Conservation (phyloP, 345 rosid genomes). For the Eucalyptus cladocalyx region DNA sequence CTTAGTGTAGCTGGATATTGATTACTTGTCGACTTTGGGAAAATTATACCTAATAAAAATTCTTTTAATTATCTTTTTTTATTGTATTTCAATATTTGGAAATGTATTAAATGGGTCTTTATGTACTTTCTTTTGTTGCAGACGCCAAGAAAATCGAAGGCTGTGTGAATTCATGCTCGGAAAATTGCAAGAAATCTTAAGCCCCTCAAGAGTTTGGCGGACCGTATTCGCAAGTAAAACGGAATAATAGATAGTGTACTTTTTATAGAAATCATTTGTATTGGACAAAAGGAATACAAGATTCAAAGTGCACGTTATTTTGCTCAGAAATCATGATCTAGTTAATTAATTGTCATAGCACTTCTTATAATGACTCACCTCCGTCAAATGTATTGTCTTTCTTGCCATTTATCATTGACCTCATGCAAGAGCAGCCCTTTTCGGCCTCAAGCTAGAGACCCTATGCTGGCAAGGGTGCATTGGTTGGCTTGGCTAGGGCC, state of each 20-base stretch:
- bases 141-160: not conserved
- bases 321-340: not conserved
- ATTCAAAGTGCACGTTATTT: not conserved
- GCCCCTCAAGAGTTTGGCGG: not conserved
- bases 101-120: not conserved
- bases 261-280: not conserved
- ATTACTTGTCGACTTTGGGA: not conserved
- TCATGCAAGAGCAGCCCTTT: too few relatives aligned
- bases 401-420: not conserved
- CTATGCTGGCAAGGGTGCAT: too few relatives aligned
- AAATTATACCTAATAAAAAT: not conserved
- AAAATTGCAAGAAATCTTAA: not conserved
- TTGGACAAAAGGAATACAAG: not conserved
- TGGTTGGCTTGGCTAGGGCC: too few relatives aligned
- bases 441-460: too few relatives aligned
- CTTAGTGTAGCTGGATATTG: not conserved
- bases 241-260: not conserved
- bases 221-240: not conserved
- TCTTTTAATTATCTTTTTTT: not conserved
- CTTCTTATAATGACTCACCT: not conserved
- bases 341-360: not conserved
- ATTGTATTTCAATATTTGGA: not conserved
- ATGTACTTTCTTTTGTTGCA: not conserved
- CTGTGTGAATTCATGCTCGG: not conserved
- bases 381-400: not conserved